These are phyloP conservation scores for Penicillium sp. DNA, from an alignment of 2,329 filamentous ascomycete genomes.

Conservation along the genomic window DNA sequence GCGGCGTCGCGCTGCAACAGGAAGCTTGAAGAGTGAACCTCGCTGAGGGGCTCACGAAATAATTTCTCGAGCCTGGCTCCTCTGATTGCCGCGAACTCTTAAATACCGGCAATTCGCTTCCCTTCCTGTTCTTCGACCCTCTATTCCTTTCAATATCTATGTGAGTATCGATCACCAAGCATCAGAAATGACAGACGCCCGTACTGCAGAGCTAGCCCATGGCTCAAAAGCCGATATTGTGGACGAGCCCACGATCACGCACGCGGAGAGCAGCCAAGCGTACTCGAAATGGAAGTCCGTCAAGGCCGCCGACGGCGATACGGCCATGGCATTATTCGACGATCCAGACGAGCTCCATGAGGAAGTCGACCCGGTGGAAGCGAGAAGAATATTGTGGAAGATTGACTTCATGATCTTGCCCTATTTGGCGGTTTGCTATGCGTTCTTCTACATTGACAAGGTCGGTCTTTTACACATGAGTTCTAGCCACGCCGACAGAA, in stretches of 20 bases:
- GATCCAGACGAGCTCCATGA: slow-evolving; percentile 50
- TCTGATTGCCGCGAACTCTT: too few relatives aligned
- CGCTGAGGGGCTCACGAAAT: too few relatives aligned
- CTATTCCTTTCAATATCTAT: background rate
- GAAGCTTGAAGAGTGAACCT: too few relatives aligned
- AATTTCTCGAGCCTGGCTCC: too few relatives aligned
- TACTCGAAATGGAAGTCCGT: slow-evolving; percentile 29
- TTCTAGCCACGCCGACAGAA: too few relatives aligned
- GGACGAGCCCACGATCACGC: slow-evolving; percentile 25
- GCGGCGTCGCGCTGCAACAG: too few relatives aligned
- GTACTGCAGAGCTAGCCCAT: slow-evolving; percentile 3
- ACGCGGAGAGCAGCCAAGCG: slow-evolving; percentile 28
- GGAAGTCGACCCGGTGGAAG: slow-evolving; percentile 47
- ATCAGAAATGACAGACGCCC: slow-evolving; percentile 15
- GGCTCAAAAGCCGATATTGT: slow-evolving; percentile 23
- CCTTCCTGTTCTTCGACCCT: background rate
- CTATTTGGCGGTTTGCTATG: slow-evolving; percentile 54
- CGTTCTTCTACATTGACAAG: slow-evolving; percentile 53
- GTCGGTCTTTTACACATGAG: too few relatives aligned
- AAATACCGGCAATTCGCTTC: too few relatives aligned
- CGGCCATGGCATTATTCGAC: slow-evolving; percentile 52
- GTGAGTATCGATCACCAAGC: background rate
- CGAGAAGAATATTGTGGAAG: slow-evolving; percentile 51
- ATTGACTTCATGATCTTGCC: slow-evolving; percentile 61
- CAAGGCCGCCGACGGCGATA: slow-evolving; percentile 45